phyloP scores from a whole-genome alignment of 352 stramenopile genomes.

The Phytopythium oedochilum region DNA sequence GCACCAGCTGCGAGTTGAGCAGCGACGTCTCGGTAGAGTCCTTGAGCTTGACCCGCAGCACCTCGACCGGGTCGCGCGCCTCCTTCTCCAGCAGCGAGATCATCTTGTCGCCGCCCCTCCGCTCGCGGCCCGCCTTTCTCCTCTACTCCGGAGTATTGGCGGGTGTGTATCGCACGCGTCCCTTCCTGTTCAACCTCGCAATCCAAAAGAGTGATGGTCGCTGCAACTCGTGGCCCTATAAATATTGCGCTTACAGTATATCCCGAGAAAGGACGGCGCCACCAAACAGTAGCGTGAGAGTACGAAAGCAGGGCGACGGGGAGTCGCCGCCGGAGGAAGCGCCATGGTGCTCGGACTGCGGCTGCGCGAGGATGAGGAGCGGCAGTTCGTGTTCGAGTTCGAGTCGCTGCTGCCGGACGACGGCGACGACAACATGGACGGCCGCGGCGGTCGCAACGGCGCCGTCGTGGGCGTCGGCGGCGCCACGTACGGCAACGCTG shows the following conservation, averaged over 20 bases:
- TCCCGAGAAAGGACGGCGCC: background rate
- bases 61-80: slow-evolving; percentile 75
- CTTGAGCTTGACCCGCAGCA: slow-evolving; percentile 78
- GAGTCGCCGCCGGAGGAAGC: background rate
- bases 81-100: slow-evolving; percentile 84
- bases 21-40: slow-evolving; percentile 78
- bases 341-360: slow-evolving; percentile 73
- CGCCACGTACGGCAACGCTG: slow-evolving; percentile 24
- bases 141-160: too few species aligned
- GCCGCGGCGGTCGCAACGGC: slow-evolving; percentile 18
- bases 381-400: slow-evolving; percentile 77
- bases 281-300: too few species aligned
- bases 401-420: slow-evolving; percentile 71
- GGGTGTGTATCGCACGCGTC: background rate
- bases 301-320: too few species aligned
- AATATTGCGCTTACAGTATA: background rate
- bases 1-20: slow-evolving; percentile 75
- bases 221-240: slow-evolving; percentile 4
- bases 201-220: slow-evolving; percentile 2
- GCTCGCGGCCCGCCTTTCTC: too few species aligned
- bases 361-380: slow-evolving; percentile 80
- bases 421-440: slow-evolving; percentile 47
- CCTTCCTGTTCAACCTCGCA: background rate
- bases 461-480: slow-evolving; percentile 36
- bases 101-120: slow-evolving; percentile 13